These are phyloP conservation scores for Cladorrhinum sp. DNA, from an alignment of 2,329 filamentous ascomycete genomes.

Conservation along the genomic window DNA sequence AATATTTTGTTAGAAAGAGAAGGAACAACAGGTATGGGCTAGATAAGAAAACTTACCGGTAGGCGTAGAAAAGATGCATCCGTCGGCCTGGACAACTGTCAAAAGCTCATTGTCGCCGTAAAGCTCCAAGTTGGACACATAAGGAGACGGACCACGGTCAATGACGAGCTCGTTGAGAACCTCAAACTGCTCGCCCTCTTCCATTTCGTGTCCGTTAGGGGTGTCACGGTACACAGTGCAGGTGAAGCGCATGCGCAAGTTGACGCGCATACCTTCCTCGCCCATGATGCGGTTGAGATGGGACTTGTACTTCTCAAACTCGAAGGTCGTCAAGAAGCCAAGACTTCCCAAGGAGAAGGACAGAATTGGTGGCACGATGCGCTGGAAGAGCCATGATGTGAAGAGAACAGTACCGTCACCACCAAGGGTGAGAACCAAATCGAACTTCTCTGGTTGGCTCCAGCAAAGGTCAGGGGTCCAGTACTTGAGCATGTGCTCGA, in stretches of 20 bases:
- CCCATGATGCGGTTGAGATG: slow-evolving; percentile 90
- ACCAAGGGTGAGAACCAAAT: slow-evolving; percentile 84
- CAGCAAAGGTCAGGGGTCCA: slow-evolving; percentile 97
- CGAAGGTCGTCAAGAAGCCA: slow-evolving; percentile 84
- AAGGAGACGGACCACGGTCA: slow-evolving; percentile 91
- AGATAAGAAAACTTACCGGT: slow-evolving; percentile 54
- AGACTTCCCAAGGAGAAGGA: slow-evolving; percentile 82
- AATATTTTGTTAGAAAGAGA: slow-evolving; percentile 11
- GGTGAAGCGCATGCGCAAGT: slow-evolving; percentile 97
- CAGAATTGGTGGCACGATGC: slow-evolving; percentile 78
- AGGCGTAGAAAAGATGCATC: slow-evolving; percentile 95
- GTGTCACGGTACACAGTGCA: slow-evolving; percentile 88
- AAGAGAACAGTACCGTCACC: slow-evolving; percentile 85
- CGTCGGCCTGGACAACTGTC: slow-evolving; percentile 93
- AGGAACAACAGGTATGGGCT: background rate
- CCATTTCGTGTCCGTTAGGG: slow-evolving; percentile 57
- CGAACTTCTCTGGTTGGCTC: slow-evolving; percentile 89
- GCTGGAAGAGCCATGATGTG: slow-evolving; percentile 89
- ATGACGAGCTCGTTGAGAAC: slow-evolving; percentile 98
- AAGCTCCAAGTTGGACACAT: slow-evolving; percentile 93
- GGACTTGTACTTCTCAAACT: slow-evolving; percentile 82
- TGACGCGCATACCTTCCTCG: slow-evolving; percentile 92
- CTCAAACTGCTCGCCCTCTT: slow-evolving; percentile 94
- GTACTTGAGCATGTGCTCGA: slow-evolving; percentile 81
- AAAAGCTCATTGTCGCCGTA: slow-evolving; percentile 94